Evolutionary conservation across 371 early-diverging fungal genomes (phyloP).

Genomic region (Rhizopus stolonifer): DNA sequence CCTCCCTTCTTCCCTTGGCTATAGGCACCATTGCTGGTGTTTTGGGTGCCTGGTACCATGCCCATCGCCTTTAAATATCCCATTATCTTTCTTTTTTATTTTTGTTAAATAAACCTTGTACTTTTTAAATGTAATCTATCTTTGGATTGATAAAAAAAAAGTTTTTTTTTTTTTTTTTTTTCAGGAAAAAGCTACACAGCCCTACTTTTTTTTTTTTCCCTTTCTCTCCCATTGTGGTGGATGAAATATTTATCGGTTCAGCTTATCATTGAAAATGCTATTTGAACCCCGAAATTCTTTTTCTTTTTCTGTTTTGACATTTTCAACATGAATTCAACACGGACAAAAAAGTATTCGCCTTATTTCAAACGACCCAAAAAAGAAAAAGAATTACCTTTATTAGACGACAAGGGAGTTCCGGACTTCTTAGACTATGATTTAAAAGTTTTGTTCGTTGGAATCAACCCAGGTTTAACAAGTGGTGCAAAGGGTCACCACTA

Average conservation of each 20-base stretch:
- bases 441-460: constrained; percentile 75
- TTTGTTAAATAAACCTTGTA: not conserved
- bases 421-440: constrained; percentile 65
- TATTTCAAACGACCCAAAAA: constrained; percentile 4
- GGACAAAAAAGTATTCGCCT: not conserved
- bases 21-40: constrained; percentile 36
- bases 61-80: constrained; percentile 2
- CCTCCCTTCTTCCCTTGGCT: constrained; percentile 22
- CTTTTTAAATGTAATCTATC: no score
- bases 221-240: no score
- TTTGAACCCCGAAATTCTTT: no score
- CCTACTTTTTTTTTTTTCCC: no score
- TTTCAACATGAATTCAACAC: not conserved
- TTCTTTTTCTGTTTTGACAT: not conserved
- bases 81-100: not conserved
- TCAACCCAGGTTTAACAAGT: constrained; percentile 73
- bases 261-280: no score
- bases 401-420: constrained; percentile 28
- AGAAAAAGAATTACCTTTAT: not conserved
- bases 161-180: no score
- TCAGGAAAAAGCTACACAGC: no score
- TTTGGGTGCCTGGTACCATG: constrained; percentile 25
- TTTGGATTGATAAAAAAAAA: no score
- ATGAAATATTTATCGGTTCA: no score
- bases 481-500: constrained; percentile 68